These are phyloP conservation scores for Trichoderma guizhouense DNA, from an alignment of 2,329 filamentous ascomycete genomes.

Conservation along the genomic window DNA sequence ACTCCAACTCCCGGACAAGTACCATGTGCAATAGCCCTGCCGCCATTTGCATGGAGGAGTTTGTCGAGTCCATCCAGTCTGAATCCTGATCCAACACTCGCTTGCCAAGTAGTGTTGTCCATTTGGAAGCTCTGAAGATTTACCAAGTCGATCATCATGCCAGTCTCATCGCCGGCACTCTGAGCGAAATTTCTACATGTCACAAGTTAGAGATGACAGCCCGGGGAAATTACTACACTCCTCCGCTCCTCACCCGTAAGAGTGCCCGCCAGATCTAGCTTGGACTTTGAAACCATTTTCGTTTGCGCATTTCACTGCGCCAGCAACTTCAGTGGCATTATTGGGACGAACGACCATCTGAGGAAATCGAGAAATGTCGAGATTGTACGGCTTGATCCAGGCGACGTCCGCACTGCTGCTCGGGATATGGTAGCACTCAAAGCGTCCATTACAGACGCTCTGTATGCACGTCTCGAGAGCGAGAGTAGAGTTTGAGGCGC, in stretches of 20 bases:
- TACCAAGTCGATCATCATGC: conserved; percentile 51
- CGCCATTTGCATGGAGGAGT: conserved; percentile 48
- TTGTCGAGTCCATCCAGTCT: conserved; percentile 51
- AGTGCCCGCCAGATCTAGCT: conserved; percentile 62
- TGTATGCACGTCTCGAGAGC: conserved; percentile 45
- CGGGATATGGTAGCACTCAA: conserved; percentile 32
- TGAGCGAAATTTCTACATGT: conserved; percentile 39
- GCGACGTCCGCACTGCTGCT: not conserved
- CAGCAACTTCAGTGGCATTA: conserved; percentile 52
- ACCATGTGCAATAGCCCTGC: conserved; percentile 57
- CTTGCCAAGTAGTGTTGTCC: conserved; percentile 50
- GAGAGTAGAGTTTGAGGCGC: conserved; percentile 34
- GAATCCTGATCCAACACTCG: conserved; percentile 53
- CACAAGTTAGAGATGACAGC: not conserved
- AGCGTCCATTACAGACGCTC: conserved; percentile 43
- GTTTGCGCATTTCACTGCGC: conserved; percentile 55
- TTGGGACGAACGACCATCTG: conserved; percentile 55
- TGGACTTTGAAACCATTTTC: conserved; percentile 52
- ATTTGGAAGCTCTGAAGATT: conserved; percentile 53
- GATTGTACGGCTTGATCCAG: conserved; percentile 54
- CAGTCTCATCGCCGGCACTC: conserved; percentile 41
- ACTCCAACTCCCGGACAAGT: conserved; percentile 58
- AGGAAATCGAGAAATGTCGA: conserved; percentile 49
- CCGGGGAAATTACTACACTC: not conserved
- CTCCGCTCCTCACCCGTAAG: conserved; percentile 49